Percentiles rank a stretch among this genome's conserved stretches.
Evolutionary conservation across 2,329 filamentous ascomycete genomes (phyloP).

Genomic region (Pyrenophora teres): DNA sequence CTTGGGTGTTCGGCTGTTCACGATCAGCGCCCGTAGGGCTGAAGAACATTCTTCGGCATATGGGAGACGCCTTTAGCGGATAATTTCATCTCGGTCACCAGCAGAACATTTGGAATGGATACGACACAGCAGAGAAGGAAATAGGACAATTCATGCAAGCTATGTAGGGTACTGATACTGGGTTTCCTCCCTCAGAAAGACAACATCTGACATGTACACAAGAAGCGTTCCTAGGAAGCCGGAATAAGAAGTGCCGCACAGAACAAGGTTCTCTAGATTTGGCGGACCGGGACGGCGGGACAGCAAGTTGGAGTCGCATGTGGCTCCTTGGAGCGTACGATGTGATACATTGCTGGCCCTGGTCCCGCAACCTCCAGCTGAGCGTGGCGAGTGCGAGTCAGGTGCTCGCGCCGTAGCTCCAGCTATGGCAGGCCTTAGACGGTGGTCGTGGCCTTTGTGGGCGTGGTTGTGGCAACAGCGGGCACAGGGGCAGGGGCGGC

Average conservation of each 20-base stretch:
- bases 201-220: slow-evolving; percentile 18
- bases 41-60: slow-evolving; percentile 16
- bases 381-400: slow-evolving; percentile 16
- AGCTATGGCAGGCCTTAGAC: slow-evolving; percentile 1
- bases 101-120: neutral
- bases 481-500: neutral
- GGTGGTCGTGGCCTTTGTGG: neutral
- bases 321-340: slow-evolving; percentile 4
- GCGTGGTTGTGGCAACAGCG: neutral
- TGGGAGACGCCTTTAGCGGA: neutral
- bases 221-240: slow-evolving; percentile 7
- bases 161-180: slow-evolving; percentile 12
- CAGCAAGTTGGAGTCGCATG: slow-evolving; percentile 5
- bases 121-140: slow-evolving; percentile 1
- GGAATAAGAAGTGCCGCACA: slow-evolving; percentile 5
- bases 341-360: slow-evolving; percentile 1
- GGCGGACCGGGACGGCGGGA: slow-evolving; percentile 3
- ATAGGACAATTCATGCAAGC: slow-evolving; percentile 7
- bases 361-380: neutral
- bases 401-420: slow-evolving; percentile 10
- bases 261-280: slow-evolving; percentile 9
- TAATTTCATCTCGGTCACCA: neutral
- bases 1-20: slow-evolving; percentile 13
- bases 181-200: slow-evolving; percentile 11
- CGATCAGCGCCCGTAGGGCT: slow-evolving; percentile 17